phyloP scores from a whole-genome alignment of 495 filamentous ascomycete species.

The Penicillium lividum region DNA sequence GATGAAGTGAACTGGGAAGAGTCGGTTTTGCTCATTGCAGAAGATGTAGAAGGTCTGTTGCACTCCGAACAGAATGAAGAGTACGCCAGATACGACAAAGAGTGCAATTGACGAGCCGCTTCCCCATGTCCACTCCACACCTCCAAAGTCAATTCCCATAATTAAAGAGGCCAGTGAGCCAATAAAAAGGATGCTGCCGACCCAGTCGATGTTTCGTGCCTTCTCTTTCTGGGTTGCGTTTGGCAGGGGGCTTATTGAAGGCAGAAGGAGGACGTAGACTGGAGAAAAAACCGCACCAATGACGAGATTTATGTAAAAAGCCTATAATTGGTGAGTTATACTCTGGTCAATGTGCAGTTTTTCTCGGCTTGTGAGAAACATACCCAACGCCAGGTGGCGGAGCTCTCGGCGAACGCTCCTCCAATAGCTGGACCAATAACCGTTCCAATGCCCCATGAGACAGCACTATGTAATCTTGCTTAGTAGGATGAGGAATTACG shows the following conservation, averaged over 20 bases:
- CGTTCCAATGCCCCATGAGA: conserved; percentile 49
- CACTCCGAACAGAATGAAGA: conserved; percentile 37
- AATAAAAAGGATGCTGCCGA: conserved; percentile 22
- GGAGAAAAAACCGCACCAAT: conserved; percentile 2
- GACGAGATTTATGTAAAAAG: conserved; percentile 13
- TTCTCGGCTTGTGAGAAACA: too few species aligned
- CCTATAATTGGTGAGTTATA: background rate
- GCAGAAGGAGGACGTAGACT: background rate
- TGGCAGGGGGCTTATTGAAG: background rate
- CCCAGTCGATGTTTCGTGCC: conserved; percentile 14
- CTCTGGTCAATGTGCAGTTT: too few species aligned
- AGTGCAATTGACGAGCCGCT: conserved; percentile 49
- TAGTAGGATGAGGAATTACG: background rate
- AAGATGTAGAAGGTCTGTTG: conserved; percentile 21
- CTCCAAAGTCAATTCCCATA: conserved; percentile 32
- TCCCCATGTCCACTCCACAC: conserved; percentile 36
- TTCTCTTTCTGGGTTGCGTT: background rate
- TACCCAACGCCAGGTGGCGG: conserved; percentile 10
- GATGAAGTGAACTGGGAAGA: conserved; percentile 56
- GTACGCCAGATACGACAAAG: conserved; percentile 47
- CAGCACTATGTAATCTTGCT: background rate
- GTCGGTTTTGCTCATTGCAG: conserved; percentile 45
- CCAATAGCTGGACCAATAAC: conserved; percentile 20
- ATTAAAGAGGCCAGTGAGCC: conserved; percentile 20
- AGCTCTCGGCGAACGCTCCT: conserved; percentile 4